Percentiles rank a stretch among this genome's conserved stretches.
These are phyloP conservation scores for Lentinula detonsa DNA, from an alignment of 768 basidiomycete species.

Conservation along the genomic window DNA sequence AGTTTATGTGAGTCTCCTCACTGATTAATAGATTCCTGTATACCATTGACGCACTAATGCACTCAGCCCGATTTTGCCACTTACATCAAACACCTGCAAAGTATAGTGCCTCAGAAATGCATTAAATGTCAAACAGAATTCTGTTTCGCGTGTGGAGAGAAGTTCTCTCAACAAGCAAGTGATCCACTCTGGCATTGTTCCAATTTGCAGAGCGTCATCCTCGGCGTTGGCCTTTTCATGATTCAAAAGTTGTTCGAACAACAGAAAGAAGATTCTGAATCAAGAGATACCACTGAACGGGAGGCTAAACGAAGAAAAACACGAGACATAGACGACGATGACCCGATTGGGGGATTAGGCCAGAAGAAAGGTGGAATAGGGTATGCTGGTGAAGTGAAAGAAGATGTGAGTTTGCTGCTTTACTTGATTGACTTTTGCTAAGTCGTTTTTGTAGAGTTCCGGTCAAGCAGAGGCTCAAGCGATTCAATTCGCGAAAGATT, in stretches of 20 bases:
- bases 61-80: constrained; percentile 63
- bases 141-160: constrained; percentile 76
- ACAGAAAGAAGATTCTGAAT: constrained; percentile 24
- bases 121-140: constrained; percentile 52
- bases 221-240: constrained; percentile 88
- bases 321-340: constrained; percentile 41
- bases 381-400: constrained; percentile 77
- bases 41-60: constrained; percentile 7
- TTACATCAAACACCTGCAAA: constrained; percentile 62
- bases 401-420: constrained; percentile 62
- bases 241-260: constrained; percentile 73
- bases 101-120: constrained; percentile 56
- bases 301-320: constrained; percentile 13
- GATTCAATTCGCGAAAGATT: constrained; percentile 69
- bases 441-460: constrained; percentile 44
- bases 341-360: constrained; percentile 37
- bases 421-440: background rate
- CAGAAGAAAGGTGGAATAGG: constrained; percentile 83
- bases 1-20: constrained; percentile 55
- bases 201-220: constrained; percentile 81
- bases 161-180: constrained; percentile 38
- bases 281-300: constrained; percentile 18
- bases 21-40: background rate
- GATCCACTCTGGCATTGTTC: constrained; percentile 82
- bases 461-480: constrained; percentile 77